phyloP scores from a whole-genome alignment of 1,139 yeast species.

The Hemisphaericaspora lyxosophila region DNA sequence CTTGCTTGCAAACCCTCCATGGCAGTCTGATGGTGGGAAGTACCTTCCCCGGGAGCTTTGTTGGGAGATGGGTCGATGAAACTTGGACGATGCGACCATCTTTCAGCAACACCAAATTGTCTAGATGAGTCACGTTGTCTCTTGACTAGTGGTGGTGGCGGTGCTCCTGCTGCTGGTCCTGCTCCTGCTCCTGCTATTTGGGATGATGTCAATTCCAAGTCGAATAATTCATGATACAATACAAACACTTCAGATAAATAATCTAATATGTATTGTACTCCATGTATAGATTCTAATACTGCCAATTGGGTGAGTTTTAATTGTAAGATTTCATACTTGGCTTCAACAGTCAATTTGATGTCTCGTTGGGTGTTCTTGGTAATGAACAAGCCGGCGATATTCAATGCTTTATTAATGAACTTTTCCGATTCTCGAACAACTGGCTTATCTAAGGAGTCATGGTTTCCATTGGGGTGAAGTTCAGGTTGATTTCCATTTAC shows the following conservation, averaged over 20 bases:
- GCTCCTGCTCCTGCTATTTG: neutral
- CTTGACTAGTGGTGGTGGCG: slow-evolving; percentile 14
- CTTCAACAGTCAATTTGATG: slow-evolving; percentile 29
- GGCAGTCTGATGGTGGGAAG: neutral
- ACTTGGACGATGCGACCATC: slow-evolving; percentile 52
- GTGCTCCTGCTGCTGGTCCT: neutral
- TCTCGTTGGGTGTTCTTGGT: slow-evolving; percentile 31
- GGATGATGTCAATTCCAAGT: slow-evolving; percentile 21
- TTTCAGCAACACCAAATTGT: slow-evolving; percentile 15
- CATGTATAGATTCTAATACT: slow-evolving; percentile 62
- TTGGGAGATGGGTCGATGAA: slow-evolving; percentile 35
- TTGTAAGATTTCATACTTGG: slow-evolving; percentile 61
- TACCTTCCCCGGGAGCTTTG: neutral
- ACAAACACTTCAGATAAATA: slow-evolving; percentile 65
- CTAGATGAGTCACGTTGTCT: slow-evolving; percentile 11
- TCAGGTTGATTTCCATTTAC: slow-evolving; percentile 8
- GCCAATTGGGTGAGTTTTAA: slow-evolving; percentile 76
- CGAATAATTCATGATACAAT: slow-evolving; percentile 57
- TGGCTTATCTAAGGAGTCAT: too few relatives aligned
- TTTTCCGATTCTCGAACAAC: slow-evolving; percentile 33
- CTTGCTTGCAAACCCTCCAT: neutral
- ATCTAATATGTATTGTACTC: slow-evolving; percentile 62
- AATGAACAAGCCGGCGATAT: slow-evolving; percentile 42
- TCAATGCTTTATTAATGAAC: slow-evolving; percentile 43
- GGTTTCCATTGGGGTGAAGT: slow-evolving; percentile 6